A percentile compares a stretch with the other conserved stretches of the same genome.
Conservation (phyloP, 164 flowering plant species). For the Nymphaea thermarum region DNA sequence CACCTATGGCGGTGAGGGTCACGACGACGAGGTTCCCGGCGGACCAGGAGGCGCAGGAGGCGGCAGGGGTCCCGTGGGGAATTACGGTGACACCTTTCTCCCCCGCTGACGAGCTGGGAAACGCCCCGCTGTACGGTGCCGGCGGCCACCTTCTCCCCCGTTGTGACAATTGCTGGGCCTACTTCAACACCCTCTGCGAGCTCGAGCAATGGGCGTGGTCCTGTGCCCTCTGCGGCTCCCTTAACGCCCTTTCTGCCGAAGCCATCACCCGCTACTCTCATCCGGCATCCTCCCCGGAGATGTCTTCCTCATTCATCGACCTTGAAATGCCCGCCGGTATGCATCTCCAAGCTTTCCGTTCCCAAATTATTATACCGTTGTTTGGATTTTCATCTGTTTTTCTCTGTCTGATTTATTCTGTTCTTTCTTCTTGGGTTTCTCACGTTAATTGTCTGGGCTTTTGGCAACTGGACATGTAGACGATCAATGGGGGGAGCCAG, state of each 20-base stretch:
- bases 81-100: slow-evolving; percentile 79
- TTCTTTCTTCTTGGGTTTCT: neutral
- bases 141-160: slow-evolving; percentile 71
- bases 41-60: slow-evolving; percentile 57
- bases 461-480: neutral
- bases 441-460: neutral
- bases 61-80: slow-evolving; percentile 86
- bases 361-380: too few species aligned
- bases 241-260: slow-evolving; percentile 63
- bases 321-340: slow-evolving; percentile 69
- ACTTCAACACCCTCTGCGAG: slow-evolving; percentile 83
- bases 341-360: neutral
- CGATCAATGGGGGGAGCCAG: slow-evolving; percentile 65
- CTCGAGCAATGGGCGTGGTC: slow-evolving; percentile 96
- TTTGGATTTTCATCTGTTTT: too few species aligned
- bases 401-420: too few species aligned
- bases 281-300: slow-evolving; percentile 70
- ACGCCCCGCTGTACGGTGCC: slow-evolving; percentile 54
- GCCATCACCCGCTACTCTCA: slow-evolving; percentile 58
- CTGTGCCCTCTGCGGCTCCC: slow-evolving; percentile 82
- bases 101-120: slow-evolving; percentile 63
- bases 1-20: slow-evolving; percentile 69
- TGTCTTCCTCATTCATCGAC: slow-evolving; percentile 85
- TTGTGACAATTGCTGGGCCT: slow-evolving; percentile 96
- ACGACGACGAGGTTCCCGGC: slow-evolving; percentile 68